Base-by-base conservation (phyloP, 176 grass and related monocot species). In the Oropetium thomaeum region DNA sequence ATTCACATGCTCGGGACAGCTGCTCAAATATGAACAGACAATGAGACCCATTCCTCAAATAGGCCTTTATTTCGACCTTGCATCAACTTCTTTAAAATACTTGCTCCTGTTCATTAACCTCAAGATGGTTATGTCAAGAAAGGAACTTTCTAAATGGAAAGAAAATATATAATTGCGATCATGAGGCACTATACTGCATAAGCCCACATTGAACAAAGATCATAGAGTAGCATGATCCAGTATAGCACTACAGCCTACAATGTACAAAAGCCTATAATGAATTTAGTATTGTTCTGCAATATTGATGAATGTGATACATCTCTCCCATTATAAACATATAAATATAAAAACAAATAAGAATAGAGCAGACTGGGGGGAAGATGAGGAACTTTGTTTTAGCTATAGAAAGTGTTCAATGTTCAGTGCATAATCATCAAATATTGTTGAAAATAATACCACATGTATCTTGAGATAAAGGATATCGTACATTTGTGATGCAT, bases 31-130 rank as follows among this genome's bases (percentile, higher is more conserved):
- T 81, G 65, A 38, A 70, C 35, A 47, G 45, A 48, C 16, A 16
- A 71, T 15, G 17, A 39, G 3, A 25, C 2, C 0, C 14, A 49
- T 54, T 74, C 61, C 30, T 71, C 40, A 60, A 53, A 83, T 13
- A 49, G 37, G 62, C 48, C 58, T 82, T 73, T 78, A 87, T 76
- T 85, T 82, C 19, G 81, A 85, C 73, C 68, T 80, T 66, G 34
- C 52, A 38, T 79, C 73, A 45, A 88, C 49, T 80, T 93, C 85
- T 74, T 23, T 75, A 61, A 94, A 94, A 74, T 85, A 94, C n/a
- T 81, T 88, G 58, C 29, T n/a, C 85, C 85, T 85, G 70, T 59
- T 81, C 66, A 89, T 85, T 67, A 74, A 80, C 29, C 53, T 25
- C 63, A 75, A 73, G 26, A 53, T 39, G 42, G 68, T 87, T 78